phyloP scores from a whole-genome alignment of 352 stramenopile genomes.

The Phytophthora sp. region DNA sequence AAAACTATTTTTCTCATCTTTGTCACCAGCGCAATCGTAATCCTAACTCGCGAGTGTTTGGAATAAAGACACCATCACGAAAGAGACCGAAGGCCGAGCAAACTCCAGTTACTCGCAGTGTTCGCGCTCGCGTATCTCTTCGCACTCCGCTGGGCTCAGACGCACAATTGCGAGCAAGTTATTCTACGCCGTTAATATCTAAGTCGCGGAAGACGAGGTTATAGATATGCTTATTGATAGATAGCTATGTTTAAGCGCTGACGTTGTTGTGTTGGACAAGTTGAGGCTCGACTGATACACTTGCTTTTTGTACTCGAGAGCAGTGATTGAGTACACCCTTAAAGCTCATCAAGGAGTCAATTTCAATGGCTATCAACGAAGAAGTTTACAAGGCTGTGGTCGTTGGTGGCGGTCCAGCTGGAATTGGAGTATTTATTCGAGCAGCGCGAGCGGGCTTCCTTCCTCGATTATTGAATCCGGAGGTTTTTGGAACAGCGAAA shows the following conservation, averaged over 20 bases:
- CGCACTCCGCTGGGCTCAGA: constrained; percentile 65
- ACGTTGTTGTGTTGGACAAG: neutral
- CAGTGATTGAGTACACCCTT: neutral
- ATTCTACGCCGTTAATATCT: constrained; percentile 61
- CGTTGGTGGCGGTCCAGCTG: constrained; percentile 70
- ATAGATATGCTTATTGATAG: constrained; percentile 19
- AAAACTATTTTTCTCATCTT: neutral
- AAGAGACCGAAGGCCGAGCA: constrained; percentile 37
- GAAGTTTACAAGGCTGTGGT: constrained; percentile 77
- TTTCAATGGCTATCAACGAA: constrained; percentile 25
- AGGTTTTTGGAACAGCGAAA: constrained; percentile 41
- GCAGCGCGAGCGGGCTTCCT: constrained; percentile 69
- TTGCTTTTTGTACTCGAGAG: constrained; percentile 1
- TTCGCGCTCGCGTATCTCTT: constrained; percentile 57
- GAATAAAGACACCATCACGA: constrained; percentile 21
- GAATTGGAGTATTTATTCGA: constrained; percentile 78
- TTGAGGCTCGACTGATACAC: neutral
- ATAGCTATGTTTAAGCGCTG: constrained; percentile 32
- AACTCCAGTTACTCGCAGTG: constrained; percentile 35
- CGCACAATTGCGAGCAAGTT: constrained; percentile 75
- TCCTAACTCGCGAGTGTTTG: constrained; percentile 16
- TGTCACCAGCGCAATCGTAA: constrained; percentile 31
- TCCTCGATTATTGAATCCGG: constrained; percentile 53
- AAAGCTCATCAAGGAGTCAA: neutral
- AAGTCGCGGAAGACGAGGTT: constrained; percentile 31